Evolutionary conservation across 805 yeast species (phyloP), one percentile per base, ranked within the genome.

Genomic region (Candida succiphila): DNA sequence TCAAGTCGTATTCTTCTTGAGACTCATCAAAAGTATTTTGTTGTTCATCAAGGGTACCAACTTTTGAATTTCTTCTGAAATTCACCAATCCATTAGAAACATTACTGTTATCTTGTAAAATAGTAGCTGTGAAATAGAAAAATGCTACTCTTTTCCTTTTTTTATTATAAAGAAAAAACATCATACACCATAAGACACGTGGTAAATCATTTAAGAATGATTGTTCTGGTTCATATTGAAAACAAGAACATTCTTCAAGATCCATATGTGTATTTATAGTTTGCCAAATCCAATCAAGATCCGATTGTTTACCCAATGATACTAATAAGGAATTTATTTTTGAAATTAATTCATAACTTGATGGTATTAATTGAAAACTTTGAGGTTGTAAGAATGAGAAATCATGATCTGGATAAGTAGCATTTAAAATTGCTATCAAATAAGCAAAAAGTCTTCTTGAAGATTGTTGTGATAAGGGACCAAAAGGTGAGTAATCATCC

Each of bases 321-420:
- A 80, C 68, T 45, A 89, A 67, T 4, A 88, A 65, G 44, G 85
- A 84, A 54, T 87, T 86, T 49, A 92, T 78, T 35, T 77, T 72
- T 21, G 77, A 66, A 38, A 74, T 72, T 43, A 75, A 69, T 36
- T 65, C 74, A 52, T 53, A 36, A 2, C 58, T 28, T 30, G 72
- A 66, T 17, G 61, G 64, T 5, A 73, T 72, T n/a, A 83, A 71
- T 27, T 65, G 59, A 55, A 82, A 82, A 53, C 76, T 79, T 15
- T 65, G 65, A 2, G 98, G 98, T 49, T 84, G 86, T 40, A 92
- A 69, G 18, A 80, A 71, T 10, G 94, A 72, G 48, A 89, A 92
- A 51, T 92, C 98, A 49, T 92, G 95, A 54, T 92, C 98, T 1
- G 98, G 97, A 51, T 84, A 89, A 4, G 94, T 79, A 7, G 94